Evolutionary conservation across 495 filamentous ascomycete species (phyloP).

Genomic region (Aspergillus diversus): DNA sequence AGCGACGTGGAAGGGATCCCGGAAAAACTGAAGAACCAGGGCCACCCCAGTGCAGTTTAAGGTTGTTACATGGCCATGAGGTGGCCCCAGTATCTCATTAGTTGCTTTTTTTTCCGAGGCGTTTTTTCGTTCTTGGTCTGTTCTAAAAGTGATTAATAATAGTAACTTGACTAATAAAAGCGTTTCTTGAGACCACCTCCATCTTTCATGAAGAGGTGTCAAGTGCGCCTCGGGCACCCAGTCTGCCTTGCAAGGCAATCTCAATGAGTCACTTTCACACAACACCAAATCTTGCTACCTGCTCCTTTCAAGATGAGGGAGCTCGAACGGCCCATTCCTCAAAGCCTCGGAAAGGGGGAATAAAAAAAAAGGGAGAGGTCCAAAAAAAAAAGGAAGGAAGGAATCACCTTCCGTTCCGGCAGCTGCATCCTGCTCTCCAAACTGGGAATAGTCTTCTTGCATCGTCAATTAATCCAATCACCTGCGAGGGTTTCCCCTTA

Average conservation of each 20-base stretch:
- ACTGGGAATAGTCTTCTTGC: no score
- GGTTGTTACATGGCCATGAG: conserved; percentile 24
- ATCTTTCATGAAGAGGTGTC: neutral
- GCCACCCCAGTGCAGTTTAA: conserved; percentile 19
- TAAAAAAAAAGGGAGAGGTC: no score
- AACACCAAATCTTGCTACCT: neutral
- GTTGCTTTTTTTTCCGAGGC: conserved; percentile 1
- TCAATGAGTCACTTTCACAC: conserved; percentile 2
- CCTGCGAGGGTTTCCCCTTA: neutral
- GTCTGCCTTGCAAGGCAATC: conserved; percentile 18
- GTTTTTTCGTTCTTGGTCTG: neutral
- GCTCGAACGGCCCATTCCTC: neutral
- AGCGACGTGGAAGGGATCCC: conserved; percentile 3
- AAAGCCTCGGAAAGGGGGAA: no score
- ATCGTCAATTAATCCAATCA: neutral
- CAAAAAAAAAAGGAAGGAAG: no score
- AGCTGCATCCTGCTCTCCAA: no score
- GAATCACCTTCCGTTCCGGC: no score
- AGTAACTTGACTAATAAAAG: neutral
- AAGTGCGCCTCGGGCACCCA: conserved; percentile 3
- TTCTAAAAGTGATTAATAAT: neutral
- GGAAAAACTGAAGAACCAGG: neutral
- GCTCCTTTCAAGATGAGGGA: neutral
- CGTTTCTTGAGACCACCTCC: no score
- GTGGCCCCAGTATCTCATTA: conserved; percentile 15